phyloP scores from a whole-genome alignment of 2,329 filamentous ascomycete species.

The Penicillium sp. region DNA sequence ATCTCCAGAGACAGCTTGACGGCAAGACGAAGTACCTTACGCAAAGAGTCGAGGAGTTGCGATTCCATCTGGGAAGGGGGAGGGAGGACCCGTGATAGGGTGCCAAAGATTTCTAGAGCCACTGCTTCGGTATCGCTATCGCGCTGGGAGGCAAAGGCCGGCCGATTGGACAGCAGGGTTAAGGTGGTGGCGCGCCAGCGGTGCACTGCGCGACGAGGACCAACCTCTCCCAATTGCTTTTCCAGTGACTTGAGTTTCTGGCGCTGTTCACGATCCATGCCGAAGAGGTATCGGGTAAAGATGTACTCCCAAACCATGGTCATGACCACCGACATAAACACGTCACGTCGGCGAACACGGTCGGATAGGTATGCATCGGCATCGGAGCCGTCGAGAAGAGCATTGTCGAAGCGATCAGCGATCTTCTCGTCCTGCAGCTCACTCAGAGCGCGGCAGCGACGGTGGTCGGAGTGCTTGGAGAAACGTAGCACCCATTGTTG shows the following conservation, averaged over 20 bases:
- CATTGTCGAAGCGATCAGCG: conserved; percentile 90
- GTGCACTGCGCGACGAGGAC: conserved; percentile 82
- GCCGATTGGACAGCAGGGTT: conserved; percentile 77
- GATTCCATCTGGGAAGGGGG: conserved; percentile 77
- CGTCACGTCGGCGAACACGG: conserved; percentile 81
- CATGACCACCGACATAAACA: conserved; percentile 99
- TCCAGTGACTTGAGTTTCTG: conserved; percentile 96
- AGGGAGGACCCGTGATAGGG: conserved; percentile 78
- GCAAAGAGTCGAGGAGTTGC: conserved; percentile 79
- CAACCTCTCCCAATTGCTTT: conserved; percentile 85
- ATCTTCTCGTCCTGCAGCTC: conserved; percentile 91
- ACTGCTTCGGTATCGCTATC: conserved; percentile 91
- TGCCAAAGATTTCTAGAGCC: conserved; percentile 85
- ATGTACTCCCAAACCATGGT: conserved; percentile 99
- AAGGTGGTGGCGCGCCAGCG: conserved; percentile 96
- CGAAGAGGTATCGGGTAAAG: conserved; percentile 96
- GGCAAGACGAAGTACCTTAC: conserved; percentile 82
- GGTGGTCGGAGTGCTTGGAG: conserved; percentile 94
- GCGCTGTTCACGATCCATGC: conserved; percentile 95
- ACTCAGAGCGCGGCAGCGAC: conserved; percentile 75
- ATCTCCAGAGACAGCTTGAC: conserved; percentile 93
- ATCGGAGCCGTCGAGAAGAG: conserved; percentile 89
- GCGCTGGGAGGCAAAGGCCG: conserved; percentile 77
- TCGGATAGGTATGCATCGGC: conserved; percentile 85
- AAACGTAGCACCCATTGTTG: conserved; percentile 98